A percentile compares a stretch with the other conserved stretches of the same genome.
Conservation (phyloP, 257 asterid genomes). For the Marsdenia floribunda region DNA sequence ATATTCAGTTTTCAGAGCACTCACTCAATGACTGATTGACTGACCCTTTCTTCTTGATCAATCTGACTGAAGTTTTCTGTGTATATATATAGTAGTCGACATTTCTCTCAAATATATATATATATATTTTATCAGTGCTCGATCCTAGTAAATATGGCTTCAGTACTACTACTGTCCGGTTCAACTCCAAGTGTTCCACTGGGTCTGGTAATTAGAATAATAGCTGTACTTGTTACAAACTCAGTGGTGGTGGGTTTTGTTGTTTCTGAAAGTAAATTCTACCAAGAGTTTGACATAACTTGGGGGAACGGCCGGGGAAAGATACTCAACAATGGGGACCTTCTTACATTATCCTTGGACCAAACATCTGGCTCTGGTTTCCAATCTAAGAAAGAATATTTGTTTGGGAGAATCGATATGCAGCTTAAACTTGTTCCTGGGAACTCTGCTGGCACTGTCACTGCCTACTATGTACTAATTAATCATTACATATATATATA, state of each 20-base stretch:
- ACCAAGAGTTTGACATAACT: conserved; percentile 48
- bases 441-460: conserved; percentile 71
- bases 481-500: too few species aligned
- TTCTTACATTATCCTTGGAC: conserved; percentile 54
- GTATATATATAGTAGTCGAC: not conserved
- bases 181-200: conserved; percentile 1
- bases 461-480: conserved; percentile 44
- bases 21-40: too few species aligned
- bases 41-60: too few species aligned
- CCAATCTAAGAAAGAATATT: conserved; percentile 41
- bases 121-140: too few species aligned
- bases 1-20: too few species aligned
- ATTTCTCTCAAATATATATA: too few species aligned
- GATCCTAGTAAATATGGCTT: conserved; percentile 18
- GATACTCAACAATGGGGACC: conserved; percentile 51
- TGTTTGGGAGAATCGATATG: conserved; percentile 43
- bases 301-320: conserved; percentile 57
- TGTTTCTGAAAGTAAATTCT: conserved; percentile 20
- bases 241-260: conserved; percentile 9
- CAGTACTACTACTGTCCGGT: not conserved
- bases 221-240: conserved; percentile 6
- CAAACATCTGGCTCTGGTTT: conserved; percentile 57
- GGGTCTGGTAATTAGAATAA: not conserved
- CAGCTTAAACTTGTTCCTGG: conserved; percentile 57
- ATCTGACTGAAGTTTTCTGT: not conserved